Conservation (phyloP, 2,329 filamentous ascomycete genomes). For the Pyricularia sp. region DNA sequence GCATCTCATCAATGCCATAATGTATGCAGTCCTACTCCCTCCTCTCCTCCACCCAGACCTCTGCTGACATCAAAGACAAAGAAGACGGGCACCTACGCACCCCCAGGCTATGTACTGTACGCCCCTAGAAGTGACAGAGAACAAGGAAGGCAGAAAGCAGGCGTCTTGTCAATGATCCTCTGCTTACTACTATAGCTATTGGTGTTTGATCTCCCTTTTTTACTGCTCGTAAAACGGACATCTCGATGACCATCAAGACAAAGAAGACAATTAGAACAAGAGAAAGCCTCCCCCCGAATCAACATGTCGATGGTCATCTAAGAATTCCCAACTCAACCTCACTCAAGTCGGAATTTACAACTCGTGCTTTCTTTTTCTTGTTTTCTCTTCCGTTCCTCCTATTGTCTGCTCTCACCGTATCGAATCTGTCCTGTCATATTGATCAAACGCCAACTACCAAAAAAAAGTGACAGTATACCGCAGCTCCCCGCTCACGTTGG, state of each 20-base stretch:
- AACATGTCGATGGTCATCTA: neutral
- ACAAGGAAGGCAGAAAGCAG: neutral
- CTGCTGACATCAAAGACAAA: neutral
- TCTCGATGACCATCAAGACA: slow-evolving; percentile 12
- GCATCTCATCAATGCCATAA: neutral
- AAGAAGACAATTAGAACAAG: slow-evolving; percentile 21
- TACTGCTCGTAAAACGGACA: neutral
- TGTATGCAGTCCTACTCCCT: neutral
- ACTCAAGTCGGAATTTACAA: neutral
- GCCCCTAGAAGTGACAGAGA: neutral
- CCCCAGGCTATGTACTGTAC: neutral
- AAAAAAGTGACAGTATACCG: slow-evolving; percentile 1
- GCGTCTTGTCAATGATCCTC: neutral
- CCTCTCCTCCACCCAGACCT: neutral
- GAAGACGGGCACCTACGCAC: neutral
- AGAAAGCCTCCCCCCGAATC: slow-evolving; percentile 9
- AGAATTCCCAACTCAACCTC: neutral
- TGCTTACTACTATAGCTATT: neutral
- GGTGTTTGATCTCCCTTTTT: neutral
- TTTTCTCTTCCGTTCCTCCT: slow-evolving; percentile 1
- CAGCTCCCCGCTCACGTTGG: neutral
- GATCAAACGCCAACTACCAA: neutral
- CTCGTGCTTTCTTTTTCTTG: slow-evolving; percentile 3
- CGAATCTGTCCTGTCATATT: neutral
- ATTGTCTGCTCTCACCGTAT: neutral